Conservation (phyloP, 192 early-diverging fungal genomes). For the Linnemannia schmuckeri region DNA sequence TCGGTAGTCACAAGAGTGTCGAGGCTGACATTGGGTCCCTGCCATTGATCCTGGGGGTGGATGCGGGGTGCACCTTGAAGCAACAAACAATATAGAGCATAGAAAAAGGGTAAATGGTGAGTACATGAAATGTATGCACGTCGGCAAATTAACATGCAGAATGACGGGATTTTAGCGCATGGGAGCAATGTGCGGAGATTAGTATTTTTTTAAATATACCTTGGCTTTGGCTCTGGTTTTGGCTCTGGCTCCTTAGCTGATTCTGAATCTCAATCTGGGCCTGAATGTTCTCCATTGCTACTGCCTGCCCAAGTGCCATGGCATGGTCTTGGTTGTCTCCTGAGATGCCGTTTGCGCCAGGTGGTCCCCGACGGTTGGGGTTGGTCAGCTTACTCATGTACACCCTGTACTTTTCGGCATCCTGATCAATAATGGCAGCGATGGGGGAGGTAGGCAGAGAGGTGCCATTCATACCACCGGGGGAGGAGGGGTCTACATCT, state of each 20-base stretch:
- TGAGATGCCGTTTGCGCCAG: not conserved
- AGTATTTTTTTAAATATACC: conserved; percentile 9
- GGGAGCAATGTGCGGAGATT: conserved; percentile 1
- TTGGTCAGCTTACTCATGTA: conserved; percentile 40
- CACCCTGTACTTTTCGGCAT: conserved; percentile 52
- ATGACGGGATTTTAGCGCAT: conserved; percentile 11
- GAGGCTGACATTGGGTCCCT: not conserved
- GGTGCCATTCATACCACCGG: not conserved
- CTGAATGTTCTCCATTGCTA: conserved; percentile 52
- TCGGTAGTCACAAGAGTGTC: conserved; percentile 24
- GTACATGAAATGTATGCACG: not conserved
- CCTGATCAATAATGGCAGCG: conserved; percentile 52
- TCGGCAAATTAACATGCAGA: not conserved
- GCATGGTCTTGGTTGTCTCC: conserved; percentile 40
- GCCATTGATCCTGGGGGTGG: conserved; percentile 23
- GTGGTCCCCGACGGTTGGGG: conserved; percentile 17
- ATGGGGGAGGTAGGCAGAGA: conserved; percentile 29
- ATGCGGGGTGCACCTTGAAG: not conserved
- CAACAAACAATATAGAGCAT: not conserved
- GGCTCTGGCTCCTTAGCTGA: conserved; percentile 29
- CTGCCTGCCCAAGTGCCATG: conserved; percentile 41
- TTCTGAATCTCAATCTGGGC: conserved; percentile 43
- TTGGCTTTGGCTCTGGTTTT: conserved; percentile 10
- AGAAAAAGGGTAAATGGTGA: not conserved
- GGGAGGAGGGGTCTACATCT: conserved; percentile 20